phyloP scores from a whole-genome alignment of 805 yeast species.

The Sugiyamaella qingdaonensis region DNA sequence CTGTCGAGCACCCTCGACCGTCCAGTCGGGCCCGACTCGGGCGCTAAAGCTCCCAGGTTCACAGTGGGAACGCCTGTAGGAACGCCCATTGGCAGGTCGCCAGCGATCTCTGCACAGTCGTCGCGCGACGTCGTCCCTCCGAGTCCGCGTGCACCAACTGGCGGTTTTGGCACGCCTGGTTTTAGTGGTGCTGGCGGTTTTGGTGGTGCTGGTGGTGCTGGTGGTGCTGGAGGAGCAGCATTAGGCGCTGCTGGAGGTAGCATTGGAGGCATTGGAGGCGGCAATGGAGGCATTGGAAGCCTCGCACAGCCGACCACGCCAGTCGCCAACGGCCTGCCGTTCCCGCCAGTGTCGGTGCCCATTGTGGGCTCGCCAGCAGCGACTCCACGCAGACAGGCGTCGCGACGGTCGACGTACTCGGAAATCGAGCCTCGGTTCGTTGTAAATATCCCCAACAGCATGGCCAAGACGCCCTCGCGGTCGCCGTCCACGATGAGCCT shows the following conservation, averaged over 20 bases:
- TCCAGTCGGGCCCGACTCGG: background rate
- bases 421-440: constrained; percentile 79
- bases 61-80: too few species aligned
- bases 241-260: too few species aligned
- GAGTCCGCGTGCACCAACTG: background rate
- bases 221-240: too few species aligned
- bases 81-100: background rate
- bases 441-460: constrained; percentile 50
- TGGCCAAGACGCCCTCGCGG: constrained; percentile 16
- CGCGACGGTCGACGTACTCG: constrained; percentile 5
- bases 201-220: too few species aligned
- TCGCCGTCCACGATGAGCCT: constrained; percentile 34
- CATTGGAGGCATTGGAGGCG: too few species aligned
- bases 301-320: background rate
- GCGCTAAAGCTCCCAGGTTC: too few species aligned
- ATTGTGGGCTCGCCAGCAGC: constrained; percentile 5
- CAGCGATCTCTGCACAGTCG: background rate
- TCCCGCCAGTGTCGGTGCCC: background rate
- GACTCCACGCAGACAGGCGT: constrained; percentile 13
- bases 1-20: background rate
- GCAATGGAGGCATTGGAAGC: too few species aligned
- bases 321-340: background rate
- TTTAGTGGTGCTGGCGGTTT: too few species aligned
- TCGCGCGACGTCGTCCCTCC: background rate
- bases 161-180: too few species aligned